Conservation (phyloP, 345 rosid genomes). For the Moringa oleifera region DNA sequence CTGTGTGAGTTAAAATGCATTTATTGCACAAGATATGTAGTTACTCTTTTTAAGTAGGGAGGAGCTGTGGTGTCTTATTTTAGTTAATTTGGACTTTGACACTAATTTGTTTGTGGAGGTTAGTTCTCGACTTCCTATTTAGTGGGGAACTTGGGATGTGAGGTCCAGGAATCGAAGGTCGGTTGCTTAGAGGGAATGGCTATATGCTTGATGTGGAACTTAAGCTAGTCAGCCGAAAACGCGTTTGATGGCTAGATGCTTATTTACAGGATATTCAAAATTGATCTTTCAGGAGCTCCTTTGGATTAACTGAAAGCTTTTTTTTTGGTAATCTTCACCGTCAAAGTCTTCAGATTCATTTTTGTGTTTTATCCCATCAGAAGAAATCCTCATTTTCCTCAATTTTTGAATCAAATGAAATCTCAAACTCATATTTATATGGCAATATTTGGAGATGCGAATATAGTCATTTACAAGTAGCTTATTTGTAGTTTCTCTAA, state of each 20-base stretch:
- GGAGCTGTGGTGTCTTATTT: not conserved
- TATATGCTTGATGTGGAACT: not conserved
- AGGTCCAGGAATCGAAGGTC: not conserved
- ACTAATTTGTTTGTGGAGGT: not conserved
- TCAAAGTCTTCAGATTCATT: not conserved
- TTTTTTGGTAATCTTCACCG: not conserved
- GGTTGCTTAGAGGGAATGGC: not conserved
- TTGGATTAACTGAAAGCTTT: not conserved
- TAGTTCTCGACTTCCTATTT: not conserved
- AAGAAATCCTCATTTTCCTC: no score
- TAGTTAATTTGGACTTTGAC: not conserved
- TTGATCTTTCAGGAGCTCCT: not conserved
- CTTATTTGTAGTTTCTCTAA: no score
- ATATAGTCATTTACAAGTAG: no score
- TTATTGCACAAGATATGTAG: not conserved
- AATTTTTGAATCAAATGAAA: no score
- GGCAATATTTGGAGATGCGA: not conserved
- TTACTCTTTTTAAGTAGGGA: not conserved
- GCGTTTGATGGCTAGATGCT: not conserved
- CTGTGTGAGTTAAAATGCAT: not conserved
- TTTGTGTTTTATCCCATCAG: no score
- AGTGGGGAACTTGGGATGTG: not conserved
- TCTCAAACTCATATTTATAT: not conserved
- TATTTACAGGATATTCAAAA: not conserved
- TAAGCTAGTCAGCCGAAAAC: not conserved